A percentile compares a stretch with the other conserved stretches of the same genome.
Evolutionary conservation across 129 eudicot species (phyloP).

Genomic region (Arctium minus): DNA sequence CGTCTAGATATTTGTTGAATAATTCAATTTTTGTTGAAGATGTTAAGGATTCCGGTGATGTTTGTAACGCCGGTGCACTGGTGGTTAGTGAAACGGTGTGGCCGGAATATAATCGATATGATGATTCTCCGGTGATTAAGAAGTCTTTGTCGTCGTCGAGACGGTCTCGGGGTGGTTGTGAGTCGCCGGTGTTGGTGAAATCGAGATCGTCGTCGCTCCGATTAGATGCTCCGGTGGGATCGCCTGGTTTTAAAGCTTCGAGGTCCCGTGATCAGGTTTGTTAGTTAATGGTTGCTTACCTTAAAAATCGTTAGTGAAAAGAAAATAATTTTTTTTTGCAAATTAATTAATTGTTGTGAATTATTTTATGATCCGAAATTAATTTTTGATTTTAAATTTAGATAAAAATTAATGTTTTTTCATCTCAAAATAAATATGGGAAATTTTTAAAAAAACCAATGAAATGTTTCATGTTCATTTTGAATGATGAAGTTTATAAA

Average conservation of each 20-base stretch:
- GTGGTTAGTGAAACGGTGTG: constrained; percentile 27
- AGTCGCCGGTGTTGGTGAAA: constrained; percentile 23
- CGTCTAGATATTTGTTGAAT: constrained; percentile 28
- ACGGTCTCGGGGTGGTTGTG: constrained; percentile 9
- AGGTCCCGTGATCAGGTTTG: constrained; percentile 38
- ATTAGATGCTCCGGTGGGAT: constrained; percentile 11
- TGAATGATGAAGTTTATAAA: too few relatives aligned
- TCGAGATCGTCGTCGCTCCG: constrained; percentile 20
- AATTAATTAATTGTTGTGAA: too few relatives aligned
- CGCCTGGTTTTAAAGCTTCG: constrained; percentile 14
- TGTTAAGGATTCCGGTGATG: constrained; percentile 5
- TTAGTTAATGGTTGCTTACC: background rate
- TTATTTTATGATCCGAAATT: too few relatives aligned
- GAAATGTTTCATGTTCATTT: too few relatives aligned
- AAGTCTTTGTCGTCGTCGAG: constrained; percentile 26
- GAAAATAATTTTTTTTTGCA: background rate
- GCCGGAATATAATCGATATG: constrained; percentile 8
- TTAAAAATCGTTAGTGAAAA: background rate
- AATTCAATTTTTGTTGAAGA: constrained; percentile 11
- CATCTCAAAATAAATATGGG: too few relatives aligned
- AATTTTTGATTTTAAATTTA: too few relatives aligned
- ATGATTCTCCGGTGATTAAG: constrained; percentile 1
- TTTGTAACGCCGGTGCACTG: constrained; percentile 18
- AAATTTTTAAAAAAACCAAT: too few relatives aligned
- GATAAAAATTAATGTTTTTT: too few relatives aligned